A percentile compares a stretch with the other conserved stretches of the same genome.
These are phyloP conservation scores for Penicillium alfredii DNA, from an alignment of 495 filamentous ascomycete genomes.

Conservation along the genomic window DNA sequence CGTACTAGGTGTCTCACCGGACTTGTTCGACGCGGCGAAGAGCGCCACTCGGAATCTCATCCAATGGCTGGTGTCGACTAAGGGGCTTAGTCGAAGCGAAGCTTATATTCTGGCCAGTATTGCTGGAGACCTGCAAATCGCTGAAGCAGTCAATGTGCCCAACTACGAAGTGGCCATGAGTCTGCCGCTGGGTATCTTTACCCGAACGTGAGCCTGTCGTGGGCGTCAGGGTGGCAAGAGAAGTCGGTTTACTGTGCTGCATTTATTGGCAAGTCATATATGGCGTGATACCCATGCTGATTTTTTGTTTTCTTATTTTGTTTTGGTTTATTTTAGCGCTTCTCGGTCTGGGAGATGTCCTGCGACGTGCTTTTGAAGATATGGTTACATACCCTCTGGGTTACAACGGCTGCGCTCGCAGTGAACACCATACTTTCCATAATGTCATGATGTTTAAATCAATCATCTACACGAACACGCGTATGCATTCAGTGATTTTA, in stretches of 20 bases:
- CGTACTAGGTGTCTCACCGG: constrained; percentile 38
- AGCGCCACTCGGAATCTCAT: constrained; percentile 40
- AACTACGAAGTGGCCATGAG: constrained; percentile 43
- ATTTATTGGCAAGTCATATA: no score
- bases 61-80: constrained; percentile 40
- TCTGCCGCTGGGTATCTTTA: constrained; percentile 41
- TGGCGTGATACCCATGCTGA: background rate
- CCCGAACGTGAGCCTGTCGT: no score
- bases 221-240: no score
- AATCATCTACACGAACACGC: no score
- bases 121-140: constrained; percentile 40
- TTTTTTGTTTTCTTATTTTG: background rate
- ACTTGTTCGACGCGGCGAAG: constrained; percentile 39
- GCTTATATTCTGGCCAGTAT: constrained; percentile 48
- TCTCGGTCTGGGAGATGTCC: no score
- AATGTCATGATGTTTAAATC: no score
- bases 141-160: constrained; percentile 46
- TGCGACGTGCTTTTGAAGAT: no score
- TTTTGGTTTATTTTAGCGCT: background rate
- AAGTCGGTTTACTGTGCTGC: no score
- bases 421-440: no score
- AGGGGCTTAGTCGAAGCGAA: constrained; percentile 39
- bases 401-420: no score
- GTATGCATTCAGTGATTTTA: no score
- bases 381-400: no score